These are phyloP conservation scores for Bothriochloa decipiens DNA, from an alignment of 176 grass and related monocot species.

Conservation along the genomic window DNA sequence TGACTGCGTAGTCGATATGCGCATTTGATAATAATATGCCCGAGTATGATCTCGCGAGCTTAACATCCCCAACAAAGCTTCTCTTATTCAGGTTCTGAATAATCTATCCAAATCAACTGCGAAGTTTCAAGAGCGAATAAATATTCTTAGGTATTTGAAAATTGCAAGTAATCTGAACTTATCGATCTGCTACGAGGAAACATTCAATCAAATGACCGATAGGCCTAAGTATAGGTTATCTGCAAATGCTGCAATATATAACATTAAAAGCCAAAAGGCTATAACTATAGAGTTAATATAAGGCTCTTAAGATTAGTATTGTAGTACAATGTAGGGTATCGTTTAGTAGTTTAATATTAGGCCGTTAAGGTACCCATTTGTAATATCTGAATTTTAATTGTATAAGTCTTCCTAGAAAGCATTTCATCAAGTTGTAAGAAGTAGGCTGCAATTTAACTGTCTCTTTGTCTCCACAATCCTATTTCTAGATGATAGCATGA, in stretches of 20 bases:
- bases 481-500: slow-evolving; percentile 88
- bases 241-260: slow-evolving; percentile 8
- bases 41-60: neutral
- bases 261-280: neutral
- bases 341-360: neutral
- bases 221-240: neutral
- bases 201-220: neutral
- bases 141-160: neutral
- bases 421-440: neutral
- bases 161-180: neutral
- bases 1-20: slow-evolving; percentile 8
- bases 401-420: neutral
- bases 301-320: neutral
- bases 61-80: neutral
- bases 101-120: neutral
- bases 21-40: neutral
- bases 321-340: neutral
- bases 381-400: neutral
- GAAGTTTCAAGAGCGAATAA: neutral
- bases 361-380: no score
- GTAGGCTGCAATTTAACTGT: neutral
- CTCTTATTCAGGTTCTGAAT: slow-evolving; percentile 4
- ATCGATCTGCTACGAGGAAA: neutral
- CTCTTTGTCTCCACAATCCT: neutral
- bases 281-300: neutral